phyloP scores from a whole-genome alignment of 140 eudicot genomes.

The Ambrosia hybrid region DNA sequence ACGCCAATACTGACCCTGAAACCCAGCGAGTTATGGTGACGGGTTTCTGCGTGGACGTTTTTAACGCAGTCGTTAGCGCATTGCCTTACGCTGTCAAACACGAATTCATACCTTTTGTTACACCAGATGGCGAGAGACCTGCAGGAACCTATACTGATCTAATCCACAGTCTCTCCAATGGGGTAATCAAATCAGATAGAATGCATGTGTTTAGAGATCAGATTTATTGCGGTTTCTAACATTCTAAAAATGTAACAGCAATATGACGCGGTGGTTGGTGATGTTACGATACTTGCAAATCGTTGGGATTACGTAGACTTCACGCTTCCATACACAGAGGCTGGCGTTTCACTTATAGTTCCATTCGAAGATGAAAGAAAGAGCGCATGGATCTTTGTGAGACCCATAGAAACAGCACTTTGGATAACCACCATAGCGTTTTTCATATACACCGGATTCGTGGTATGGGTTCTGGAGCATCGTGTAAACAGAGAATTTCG shows the following conservation, averaged over 20 bases:
- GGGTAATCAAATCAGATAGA: slow-evolving; percentile 28
- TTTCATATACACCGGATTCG: slow-evolving; percentile 43
- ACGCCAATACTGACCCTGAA: slow-evolving; percentile 26
- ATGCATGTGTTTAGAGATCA: background rate
- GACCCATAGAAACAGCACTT: slow-evolving; percentile 36
- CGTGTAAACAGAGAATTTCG: slow-evolving; percentile 47
- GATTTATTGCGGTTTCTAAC: background rate
- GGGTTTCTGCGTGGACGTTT: slow-evolving; percentile 60
- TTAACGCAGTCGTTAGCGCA: slow-evolving; percentile 38
- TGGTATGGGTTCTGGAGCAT: slow-evolving; percentile 57
- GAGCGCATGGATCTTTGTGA: slow-evolving; percentile 41
- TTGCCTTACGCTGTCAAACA: slow-evolving; percentile 43
- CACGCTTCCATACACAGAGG: slow-evolving; percentile 53
- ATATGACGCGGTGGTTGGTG: slow-evolving; percentile 51
- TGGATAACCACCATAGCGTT: slow-evolving; percentile 39
- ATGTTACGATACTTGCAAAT: slow-evolving; percentile 34
- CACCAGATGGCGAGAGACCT: slow-evolving; percentile 1
- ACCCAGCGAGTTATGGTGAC: slow-evolving; percentile 28
- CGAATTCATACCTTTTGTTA: slow-evolving; percentile 39
- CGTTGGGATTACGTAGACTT: slow-evolving; percentile 44
- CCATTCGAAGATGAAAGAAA: slow-evolving; percentile 31
- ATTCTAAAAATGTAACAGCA: slow-evolving; percentile 25
- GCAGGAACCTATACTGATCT: slow-evolving; percentile 41
- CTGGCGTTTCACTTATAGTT: slow-evolving; percentile 44
- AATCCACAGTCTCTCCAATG: slow-evolving; percentile 22